Evolutionary conservation across 2,329 filamentous ascomycete species (phyloP).

Genomic region (Colletotrichum phormii): DNA sequence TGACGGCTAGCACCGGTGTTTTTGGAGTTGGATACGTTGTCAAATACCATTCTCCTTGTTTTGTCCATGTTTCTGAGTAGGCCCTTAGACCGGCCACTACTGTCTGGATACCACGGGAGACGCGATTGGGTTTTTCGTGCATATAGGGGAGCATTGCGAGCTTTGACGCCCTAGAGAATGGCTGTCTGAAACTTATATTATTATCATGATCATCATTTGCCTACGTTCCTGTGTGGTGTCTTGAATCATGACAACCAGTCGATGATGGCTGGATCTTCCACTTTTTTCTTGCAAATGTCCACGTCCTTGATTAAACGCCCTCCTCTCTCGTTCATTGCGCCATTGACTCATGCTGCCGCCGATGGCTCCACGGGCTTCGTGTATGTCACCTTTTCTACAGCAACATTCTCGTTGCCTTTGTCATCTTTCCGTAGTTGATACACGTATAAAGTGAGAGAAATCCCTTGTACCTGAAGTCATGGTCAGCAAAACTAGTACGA

Average conservation of each 20-base stretch:
- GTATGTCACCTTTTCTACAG: conserved; percentile 88
- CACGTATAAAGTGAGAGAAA: conserved; percentile 94
- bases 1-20: conserved; percentile 32
- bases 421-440: conserved; percentile 86
- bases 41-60: conserved; percentile 33
- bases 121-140: conserved; percentile 13
- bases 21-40: conserved; percentile 32
- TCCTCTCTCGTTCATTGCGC: neutral
- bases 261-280: conserved; percentile 6
- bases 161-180: neutral
- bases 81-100: conserved; percentile 4
- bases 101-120: conserved; percentile 26
- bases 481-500: conserved; percentile 38
- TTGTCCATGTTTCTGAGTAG: conserved; percentile 18
- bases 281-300: conserved; percentile 2
- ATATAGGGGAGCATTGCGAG: neutral
- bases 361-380: conserved; percentile 78
- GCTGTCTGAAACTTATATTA: conserved; percentile 28
- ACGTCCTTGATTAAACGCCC: neutral
- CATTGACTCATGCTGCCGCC: conserved; percentile 57
- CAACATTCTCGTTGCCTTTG: conserved; percentile 81
- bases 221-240: conserved; percentile 20
- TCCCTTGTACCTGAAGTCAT: conserved; percentile 82
- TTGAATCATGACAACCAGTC: conserved; percentile 27
- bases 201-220: conserved; percentile 35